Evolutionary conservation across 805 yeast genomes (phyloP).

Genomic region (Starmerella cellae): DNA sequence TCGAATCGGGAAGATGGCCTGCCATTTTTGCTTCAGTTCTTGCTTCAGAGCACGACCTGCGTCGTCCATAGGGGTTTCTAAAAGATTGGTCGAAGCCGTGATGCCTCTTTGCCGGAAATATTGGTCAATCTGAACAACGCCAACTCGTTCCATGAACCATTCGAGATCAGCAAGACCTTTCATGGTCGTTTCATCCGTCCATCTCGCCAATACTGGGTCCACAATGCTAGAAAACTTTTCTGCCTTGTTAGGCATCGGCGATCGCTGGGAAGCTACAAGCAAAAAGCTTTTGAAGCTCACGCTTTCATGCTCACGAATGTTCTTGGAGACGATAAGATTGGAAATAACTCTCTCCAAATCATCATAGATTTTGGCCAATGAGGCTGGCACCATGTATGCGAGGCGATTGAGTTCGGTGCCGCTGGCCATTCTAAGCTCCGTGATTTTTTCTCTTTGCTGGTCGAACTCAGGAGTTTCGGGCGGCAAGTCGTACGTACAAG

Average conservation of each 20-base stretch:
- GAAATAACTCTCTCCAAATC: conserved; percentile 76
- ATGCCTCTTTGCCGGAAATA: conserved; percentile 78
- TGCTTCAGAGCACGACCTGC: conserved; percentile 64
- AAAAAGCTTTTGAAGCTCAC: conserved; percentile 89
- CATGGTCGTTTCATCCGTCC: conserved; percentile 86
- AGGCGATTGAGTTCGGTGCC: conserved; percentile 90
- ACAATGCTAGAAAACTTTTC: conserved; percentile 76
- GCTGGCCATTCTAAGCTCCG: conserved; percentile 80
- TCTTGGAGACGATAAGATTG: conserved; percentile 49
- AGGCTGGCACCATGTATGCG: conserved; percentile 90
- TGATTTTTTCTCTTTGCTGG: conserved; percentile 62
- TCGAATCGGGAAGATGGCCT: conserved; percentile 83
- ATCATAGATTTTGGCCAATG: conserved; percentile 62
- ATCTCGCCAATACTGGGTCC: conserved; percentile 80
- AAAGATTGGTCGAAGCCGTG: conserved; percentile 56
- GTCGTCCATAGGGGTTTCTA: conserved; percentile 79
- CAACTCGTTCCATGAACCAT: conserved; percentile 97
- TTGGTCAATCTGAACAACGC: conserved; percentile 83
- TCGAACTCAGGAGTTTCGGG: conserved; percentile 40
- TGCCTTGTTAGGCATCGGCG: conserved; percentile 45
- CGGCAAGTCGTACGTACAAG: conserved; percentile 74
- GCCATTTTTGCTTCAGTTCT: conserved; percentile 81
- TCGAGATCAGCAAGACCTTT: conserved; percentile 80
- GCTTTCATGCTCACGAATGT: conserved; percentile 77
- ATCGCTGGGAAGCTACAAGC: conserved; percentile 78